Evolutionary conservation across 257 asterid species (phyloP).

Genomic region (Solanum appendiculatum): DNA sequence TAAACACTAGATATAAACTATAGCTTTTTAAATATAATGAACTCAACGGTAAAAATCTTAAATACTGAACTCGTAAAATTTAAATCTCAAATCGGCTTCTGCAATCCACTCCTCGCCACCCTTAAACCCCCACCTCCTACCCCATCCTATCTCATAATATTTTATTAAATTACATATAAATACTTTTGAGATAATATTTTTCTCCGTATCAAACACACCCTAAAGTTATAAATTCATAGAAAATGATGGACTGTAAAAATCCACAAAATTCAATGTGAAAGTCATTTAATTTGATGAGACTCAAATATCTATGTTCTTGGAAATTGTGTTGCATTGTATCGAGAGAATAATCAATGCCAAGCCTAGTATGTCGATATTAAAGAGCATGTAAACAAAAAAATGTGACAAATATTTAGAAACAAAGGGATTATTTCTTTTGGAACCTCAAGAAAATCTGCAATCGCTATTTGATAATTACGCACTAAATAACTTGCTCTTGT

Average conservation of each 20-base stretch:
- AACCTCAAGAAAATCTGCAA: accelerated
- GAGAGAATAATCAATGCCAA: not conserved
- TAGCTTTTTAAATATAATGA: no score
- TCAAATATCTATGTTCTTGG: not conserved
- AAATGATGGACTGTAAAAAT: not conserved
- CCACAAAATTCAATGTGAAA: not conserved
- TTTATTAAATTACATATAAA: not conserved
- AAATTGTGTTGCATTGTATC: not conserved
- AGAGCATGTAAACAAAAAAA: no score
- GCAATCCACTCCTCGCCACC: not conserved
- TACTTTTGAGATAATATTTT: accelerated
- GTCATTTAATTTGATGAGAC: not conserved
- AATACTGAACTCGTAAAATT: accelerated
- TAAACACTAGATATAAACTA: no score
- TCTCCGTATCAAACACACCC: accelerated
- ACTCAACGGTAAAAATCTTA: accelerated
- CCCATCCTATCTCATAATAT: not conserved
- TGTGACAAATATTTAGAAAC: not conserved
- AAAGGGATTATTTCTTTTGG: no score
- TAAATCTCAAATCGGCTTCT: no score
- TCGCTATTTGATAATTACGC: no score
- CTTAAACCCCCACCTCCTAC: not conserved
- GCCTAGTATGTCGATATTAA: not conserved
- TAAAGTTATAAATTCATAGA: not conserved
- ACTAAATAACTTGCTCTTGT: no score